phyloP scores from a whole-genome alignment of 1,139 yeast genomes.

The Hanseniaspora uvarum region DNA sequence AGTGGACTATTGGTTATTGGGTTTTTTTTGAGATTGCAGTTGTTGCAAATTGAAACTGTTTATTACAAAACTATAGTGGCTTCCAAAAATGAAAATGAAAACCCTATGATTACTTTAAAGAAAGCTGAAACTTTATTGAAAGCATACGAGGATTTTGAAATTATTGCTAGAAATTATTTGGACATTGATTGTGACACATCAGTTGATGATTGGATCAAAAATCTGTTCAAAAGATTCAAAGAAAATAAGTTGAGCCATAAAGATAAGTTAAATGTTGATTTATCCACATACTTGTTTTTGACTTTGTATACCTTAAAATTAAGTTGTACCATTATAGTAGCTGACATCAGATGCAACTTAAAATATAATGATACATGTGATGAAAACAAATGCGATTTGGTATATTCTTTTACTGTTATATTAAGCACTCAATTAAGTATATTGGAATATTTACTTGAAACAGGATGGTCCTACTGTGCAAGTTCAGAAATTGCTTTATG shows the following conservation, averaged over 20 bases:
- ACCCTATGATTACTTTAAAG: neutral
- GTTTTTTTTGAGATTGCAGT: slow-evolving; percentile 6
- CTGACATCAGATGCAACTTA: neutral
- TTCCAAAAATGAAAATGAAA: slow-evolving; percentile 1
- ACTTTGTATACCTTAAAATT: slow-evolving; percentile 4
- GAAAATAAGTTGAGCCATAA: neutral
- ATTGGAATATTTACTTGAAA: slow-evolving; percentile 6
- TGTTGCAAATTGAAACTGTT: slow-evolving; percentile 11
- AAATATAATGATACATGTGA: neutral
- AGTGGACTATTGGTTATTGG: neutral
- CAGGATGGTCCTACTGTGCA: slow-evolving; percentile 1
- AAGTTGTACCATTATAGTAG: neutral
- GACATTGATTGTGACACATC: neutral
- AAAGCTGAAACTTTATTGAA: slow-evolving; percentile 1
- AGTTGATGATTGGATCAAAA: slow-evolving; percentile 1
- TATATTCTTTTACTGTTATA: neutral
- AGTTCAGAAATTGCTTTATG: slow-evolving; percentile 4
- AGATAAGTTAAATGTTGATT: neutral
- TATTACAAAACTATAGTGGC: slow-evolving; percentile 11
- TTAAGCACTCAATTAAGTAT: neutral
- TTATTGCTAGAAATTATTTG: slow-evolving; percentile 2
- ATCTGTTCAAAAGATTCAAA: neutral
- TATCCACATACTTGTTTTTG: neutral
- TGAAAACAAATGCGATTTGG: neutral
- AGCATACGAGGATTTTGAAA: slow-evolving; percentile 9